These are phyloP conservation scores for Leccinum subfulvum DNA, from an alignment of 1,284 basidiomycete species.

Conservation along the genomic window DNA sequence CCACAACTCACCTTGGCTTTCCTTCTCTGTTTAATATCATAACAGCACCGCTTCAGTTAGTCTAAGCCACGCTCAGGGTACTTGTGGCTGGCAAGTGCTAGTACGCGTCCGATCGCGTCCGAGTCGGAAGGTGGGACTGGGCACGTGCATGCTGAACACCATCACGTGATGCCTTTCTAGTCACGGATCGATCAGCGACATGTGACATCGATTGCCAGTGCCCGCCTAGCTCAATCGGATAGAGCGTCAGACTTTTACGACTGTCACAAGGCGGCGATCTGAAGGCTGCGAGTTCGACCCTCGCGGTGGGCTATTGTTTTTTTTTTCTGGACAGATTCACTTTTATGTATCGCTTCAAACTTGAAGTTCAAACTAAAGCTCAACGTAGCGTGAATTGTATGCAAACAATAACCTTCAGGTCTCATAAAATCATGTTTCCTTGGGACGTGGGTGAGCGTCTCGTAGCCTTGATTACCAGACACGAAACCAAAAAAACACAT, in stretches of 20 bases:
- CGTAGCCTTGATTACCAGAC: too few relatives aligned
- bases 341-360: background rate
- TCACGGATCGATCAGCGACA: background rate
- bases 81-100: background rate
- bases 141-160: slow-evolving; percentile 18
- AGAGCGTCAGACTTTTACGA: slow-evolving; percentile 75
- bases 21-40: slow-evolving; percentile 13
- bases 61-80: background rate
- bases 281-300: slow-evolving; percentile 92
- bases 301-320: slow-evolving; percentile 73
- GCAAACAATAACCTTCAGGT: too few relatives aligned
- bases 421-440: background rate
- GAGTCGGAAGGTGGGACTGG: background rate
- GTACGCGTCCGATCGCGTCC: background rate
- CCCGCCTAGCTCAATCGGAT: slow-evolving; percentile 86
- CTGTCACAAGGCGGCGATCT: slow-evolving; percentile 44
- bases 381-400: background rate
- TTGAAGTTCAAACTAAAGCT: background rate
- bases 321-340: background rate
- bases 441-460: too few relatives aligned
- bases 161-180: slow-evolving; percentile 13
- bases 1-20: slow-evolving; percentile 15
- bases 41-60: background rate
- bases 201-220: slow-evolving; percentile 18
- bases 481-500: slow-evolving; percentile 23